Conservation (phyloP, 2,329 filamentous ascomycete species). For the Didymella glomerata region DNA sequence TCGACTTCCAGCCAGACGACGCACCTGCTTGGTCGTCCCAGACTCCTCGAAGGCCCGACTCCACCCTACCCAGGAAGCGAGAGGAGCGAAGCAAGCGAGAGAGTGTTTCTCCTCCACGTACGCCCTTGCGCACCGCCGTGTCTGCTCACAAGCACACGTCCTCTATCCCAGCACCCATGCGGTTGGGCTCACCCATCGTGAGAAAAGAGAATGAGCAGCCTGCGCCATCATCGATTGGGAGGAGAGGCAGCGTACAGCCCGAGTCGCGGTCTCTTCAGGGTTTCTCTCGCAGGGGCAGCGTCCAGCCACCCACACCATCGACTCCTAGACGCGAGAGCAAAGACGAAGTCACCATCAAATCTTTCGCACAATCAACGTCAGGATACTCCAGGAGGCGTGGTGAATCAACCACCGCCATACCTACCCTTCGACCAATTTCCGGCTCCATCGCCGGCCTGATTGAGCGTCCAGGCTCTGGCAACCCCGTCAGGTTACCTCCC, state of each 20-base stretch:
- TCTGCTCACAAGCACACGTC: conserved; percentile 51
- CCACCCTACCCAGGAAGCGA: conserved; percentile 30
- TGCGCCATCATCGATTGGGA: conserved; percentile 23
- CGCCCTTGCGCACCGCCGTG: conserved; percentile 44
- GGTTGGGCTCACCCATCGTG: conserved; percentile 56
- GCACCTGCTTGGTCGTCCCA: conserved; percentile 51
- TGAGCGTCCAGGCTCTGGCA: conserved; percentile 60
- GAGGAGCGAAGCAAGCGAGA: conserved; percentile 20
- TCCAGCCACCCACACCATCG: conserved; percentile 32
- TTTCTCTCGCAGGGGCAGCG: conserved; percentile 31
- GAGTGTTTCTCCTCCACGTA: conserved; percentile 42
- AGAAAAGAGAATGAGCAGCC: conserved; percentile 57
- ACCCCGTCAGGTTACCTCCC: conserved; percentile 67
- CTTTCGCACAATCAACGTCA: conserved; percentile 38
- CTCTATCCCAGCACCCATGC: conserved; percentile 51
- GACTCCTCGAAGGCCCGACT: conserved; percentile 46
- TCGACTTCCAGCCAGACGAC: conserved; percentile 65
- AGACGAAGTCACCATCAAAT: conserved; percentile 51
- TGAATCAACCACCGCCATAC: conserved; percentile 59
- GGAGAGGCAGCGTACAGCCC: conserved; percentile 15
- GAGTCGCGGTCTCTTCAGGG: conserved; percentile 14
- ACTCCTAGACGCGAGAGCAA: conserved; percentile 30
- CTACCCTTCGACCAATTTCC: conserved; percentile 55
- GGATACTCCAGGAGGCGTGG: conserved; percentile 55
- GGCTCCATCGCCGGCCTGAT: conserved; percentile 56